These are phyloP conservation scores for Apophysomyces variabilis DNA, from an alignment of 371 early-diverging fungal species.

Conservation along the genomic window DNA sequence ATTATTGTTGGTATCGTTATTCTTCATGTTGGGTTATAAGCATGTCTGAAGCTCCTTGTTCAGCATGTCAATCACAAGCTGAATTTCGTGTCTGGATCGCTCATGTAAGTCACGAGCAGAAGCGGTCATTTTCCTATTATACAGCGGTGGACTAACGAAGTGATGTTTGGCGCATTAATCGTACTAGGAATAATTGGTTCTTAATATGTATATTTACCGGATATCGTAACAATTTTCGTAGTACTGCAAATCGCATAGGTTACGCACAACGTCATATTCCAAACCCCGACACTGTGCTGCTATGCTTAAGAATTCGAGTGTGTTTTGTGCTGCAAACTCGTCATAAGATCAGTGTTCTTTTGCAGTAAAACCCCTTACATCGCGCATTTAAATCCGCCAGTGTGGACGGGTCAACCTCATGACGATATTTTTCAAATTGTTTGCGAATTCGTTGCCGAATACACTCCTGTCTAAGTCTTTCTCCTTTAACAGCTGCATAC, in stretches of 20 bases:
- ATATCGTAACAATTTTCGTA: constrained; percentile 15
- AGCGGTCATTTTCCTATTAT: constrained; percentile 15
- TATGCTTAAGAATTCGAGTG: constrained; percentile 18
- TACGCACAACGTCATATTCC: constrained; percentile 21
- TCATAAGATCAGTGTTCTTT: neutral
- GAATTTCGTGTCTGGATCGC: constrained; percentile 10
- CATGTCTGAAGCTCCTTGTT: constrained; percentile 15
- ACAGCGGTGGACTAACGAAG: constrained; percentile 15
- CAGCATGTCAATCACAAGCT: constrained; percentile 13
- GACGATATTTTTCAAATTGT: constrained; percentile 13
- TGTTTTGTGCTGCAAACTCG: constrained; percentile 17
- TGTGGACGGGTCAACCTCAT: neutral
- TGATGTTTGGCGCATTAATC: too few relatives aligned
- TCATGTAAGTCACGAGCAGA: constrained; percentile 8
- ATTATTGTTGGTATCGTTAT: neutral
- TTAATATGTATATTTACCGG: constrained; percentile 10
- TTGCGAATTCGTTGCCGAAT: constrained; percentile 20
- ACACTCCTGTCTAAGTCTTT: neutral
- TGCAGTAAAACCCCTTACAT: neutral
- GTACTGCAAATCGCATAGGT: constrained; percentile 18
- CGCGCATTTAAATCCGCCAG: neutral
- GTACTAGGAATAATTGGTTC: neutral
- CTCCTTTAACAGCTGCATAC: constrained; percentile 21
- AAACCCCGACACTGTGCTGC: constrained; percentile 19
- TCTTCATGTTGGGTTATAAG: neutral